Conservation (phyloP, 2,329 filamentous ascomycete species). For the Colletotrichum falcatum region DNA sequence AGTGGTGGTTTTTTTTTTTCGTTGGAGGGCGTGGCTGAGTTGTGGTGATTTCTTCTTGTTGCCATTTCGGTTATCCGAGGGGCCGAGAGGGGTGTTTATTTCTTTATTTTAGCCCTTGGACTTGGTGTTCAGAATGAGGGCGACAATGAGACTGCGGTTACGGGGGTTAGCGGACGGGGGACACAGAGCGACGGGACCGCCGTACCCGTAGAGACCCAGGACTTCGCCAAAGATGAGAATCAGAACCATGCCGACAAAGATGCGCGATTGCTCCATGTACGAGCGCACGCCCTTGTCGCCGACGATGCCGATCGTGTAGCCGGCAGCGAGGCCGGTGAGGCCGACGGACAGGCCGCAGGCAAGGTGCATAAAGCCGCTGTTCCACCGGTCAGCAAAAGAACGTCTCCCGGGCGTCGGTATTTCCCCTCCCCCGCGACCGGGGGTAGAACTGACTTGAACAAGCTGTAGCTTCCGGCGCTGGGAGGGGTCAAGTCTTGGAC, state of each 20-base stretch:
- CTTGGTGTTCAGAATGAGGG: constrained; percentile 92
- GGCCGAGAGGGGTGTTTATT: constrained; percentile 35
- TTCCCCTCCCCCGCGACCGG: no score
- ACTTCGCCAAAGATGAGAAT: constrained; percentile 99
- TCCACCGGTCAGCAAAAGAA: constrained; percentile 41
- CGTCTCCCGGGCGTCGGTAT: not conserved
- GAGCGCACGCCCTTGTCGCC: constrained; percentile 93
- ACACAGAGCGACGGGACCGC: constrained; percentile 47
- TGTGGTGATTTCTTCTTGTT: constrained; percentile 17
- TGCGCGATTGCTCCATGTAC: constrained; percentile 95
- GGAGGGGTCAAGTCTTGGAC: constrained; percentile 87
- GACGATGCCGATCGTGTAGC: constrained; percentile 96
- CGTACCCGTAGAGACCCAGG: constrained; percentile 93
- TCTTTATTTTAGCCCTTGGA: constrained; percentile 75
- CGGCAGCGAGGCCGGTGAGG: constrained; percentile 90
- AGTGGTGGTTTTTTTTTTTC: no score
- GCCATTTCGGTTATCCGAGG: constrained; percentile 16
- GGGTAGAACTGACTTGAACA: constrained; percentile 77
- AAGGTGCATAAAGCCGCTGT: constrained; percentile 91
- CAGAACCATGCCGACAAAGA: constrained; percentile 98
- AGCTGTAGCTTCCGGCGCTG: constrained; percentile 73
- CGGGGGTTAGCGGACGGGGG: not conserved
- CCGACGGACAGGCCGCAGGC: constrained; percentile 92
- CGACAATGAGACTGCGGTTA: constrained; percentile 83
- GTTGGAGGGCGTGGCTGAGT: constrained; percentile 26